These are phyloP conservation scores for Posidonia australis DNA, from an alignment of 106 monocot species.

Conservation along the genomic window DNA sequence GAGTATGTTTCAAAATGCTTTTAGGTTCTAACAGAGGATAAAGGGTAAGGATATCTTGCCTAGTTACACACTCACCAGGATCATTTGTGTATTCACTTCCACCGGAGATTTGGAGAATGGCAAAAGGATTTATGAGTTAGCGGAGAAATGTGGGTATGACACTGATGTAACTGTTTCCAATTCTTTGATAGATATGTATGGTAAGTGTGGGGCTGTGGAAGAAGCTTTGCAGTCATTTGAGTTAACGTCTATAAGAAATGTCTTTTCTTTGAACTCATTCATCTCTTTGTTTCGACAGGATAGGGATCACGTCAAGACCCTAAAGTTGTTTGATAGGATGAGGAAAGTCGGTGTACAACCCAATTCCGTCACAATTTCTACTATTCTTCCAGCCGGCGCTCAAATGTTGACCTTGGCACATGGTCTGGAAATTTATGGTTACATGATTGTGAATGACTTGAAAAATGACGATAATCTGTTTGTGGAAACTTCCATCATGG, in stretches of 20 bases:
- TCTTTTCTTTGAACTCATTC: slow-evolving; percentile 74
- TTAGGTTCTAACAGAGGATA: slow-evolving; percentile 44
- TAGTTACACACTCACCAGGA: slow-evolving; percentile 46
- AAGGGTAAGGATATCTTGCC: slow-evolving; percentile 24
- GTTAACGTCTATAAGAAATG: slow-evolving; percentile 31
- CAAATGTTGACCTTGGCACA: slow-evolving; percentile 40
- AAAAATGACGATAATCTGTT: slow-evolving; percentile 20
- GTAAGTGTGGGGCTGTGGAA: slow-evolving; percentile 40
- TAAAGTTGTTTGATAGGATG: slow-evolving; percentile 44
- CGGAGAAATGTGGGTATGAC: slow-evolving; percentile 31
- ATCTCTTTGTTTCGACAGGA: slow-evolving; percentile 30
- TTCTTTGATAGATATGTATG: slow-evolving; percentile 63
- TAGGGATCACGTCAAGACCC: slow-evolving; percentile 26
- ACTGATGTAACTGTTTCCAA: slow-evolving; percentile 24
- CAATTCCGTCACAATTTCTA: slow-evolving; percentile 46
- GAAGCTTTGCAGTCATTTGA: slow-evolving; percentile 48
- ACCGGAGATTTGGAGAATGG: slow-evolving; percentile 32
- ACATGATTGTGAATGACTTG: slow-evolving; percentile 36
- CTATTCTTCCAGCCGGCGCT: slow-evolving; percentile 57
- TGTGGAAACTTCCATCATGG: slow-evolving; percentile 49
- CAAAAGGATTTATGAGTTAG: slow-evolving; percentile 36
- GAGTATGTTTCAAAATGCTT: slow-evolving; percentile 23
- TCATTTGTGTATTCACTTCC: slow-evolving; percentile 49
- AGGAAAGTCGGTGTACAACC: slow-evolving; percentile 17
- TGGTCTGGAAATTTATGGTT: slow-evolving; percentile 47